These are phyloP conservation scores for Dioscorea dumetorum DNA, from an alignment of 106 monocot species.

Conservation along the genomic window DNA sequence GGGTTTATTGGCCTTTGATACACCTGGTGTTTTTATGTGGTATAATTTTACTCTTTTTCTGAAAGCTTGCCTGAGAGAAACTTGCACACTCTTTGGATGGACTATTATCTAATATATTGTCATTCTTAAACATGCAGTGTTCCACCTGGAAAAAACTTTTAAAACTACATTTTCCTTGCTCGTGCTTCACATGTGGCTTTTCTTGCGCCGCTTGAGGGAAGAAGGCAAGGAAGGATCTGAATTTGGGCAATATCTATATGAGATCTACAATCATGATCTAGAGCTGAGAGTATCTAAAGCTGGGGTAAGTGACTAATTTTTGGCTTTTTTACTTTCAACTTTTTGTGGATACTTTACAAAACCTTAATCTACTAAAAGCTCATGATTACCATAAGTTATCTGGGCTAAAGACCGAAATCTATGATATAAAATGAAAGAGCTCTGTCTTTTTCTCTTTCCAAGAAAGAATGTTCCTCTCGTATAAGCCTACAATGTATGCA, in stretches of 20 bases:
- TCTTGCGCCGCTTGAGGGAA: constrained; percentile 83
- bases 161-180: constrained; percentile 94
- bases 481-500: too few relatives aligned
- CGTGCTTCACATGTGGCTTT: constrained; percentile 97
- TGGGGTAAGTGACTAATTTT: constrained; percentile 52
- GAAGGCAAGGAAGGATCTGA: constrained; percentile 91
- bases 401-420: too few relatives aligned
- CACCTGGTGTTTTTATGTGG: background rate
- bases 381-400: too few relatives aligned
- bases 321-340: background rate
- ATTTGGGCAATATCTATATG: constrained; percentile 91
- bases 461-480: too few relatives aligned
- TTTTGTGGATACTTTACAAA: background rate
- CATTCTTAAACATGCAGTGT: constrained; percentile 38
- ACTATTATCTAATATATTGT: too few relatives aligned
- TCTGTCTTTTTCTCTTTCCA: too few relatives aligned
- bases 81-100: too few relatives aligned
- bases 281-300: constrained; percentile 91
- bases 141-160: constrained; percentile 97
- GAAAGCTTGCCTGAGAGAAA: background rate
- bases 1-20: too few relatives aligned
- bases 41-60: background rate
- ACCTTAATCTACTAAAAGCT: background rate
- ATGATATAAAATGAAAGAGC: too few relatives aligned
- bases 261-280: constrained; percentile 92